Conservation (phyloP, 2,329 filamentous ascomycete genomes). For the Sporothrix euskadiensis region DNA sequence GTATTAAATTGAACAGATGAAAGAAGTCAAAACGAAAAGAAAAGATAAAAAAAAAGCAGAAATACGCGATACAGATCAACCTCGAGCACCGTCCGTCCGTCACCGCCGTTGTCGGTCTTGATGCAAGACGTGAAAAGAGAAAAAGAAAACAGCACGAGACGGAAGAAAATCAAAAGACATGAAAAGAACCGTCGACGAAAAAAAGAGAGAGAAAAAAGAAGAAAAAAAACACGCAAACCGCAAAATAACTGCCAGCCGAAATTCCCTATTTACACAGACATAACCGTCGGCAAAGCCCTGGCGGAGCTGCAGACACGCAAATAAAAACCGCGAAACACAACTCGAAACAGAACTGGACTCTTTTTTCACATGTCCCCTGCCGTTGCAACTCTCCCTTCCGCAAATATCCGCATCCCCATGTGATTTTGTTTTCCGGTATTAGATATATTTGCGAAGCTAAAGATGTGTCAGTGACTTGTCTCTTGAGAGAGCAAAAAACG, state of each 20-base stretch:
- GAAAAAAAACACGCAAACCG: not conserved
- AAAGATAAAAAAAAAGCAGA: not conserved
- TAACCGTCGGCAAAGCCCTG: conserved; percentile 4
- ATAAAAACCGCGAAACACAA: not conserved
- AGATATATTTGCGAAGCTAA: conserved; percentile 31
- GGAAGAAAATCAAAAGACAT: not conserved
- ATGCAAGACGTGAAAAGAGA: not conserved
- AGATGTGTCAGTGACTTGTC: not conserved
- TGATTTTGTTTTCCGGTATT: conserved; percentile 2
- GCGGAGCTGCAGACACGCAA: not conserved
- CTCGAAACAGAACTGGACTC: not conserved
- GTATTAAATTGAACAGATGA: not conserved
- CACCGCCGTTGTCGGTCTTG: not conserved
- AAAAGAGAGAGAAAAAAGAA: not conserved
- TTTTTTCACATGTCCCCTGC: not conserved
- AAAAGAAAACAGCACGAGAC: not conserved
- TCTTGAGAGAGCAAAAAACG: not conserved
- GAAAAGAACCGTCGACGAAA: not conserved
- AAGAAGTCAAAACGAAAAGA: not conserved
- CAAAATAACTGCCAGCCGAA: conserved; percentile 13
- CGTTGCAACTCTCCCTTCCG: not conserved
- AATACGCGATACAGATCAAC: not conserved
- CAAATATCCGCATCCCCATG: not conserved
- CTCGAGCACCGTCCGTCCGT: conserved; percentile 1
- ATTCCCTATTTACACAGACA: conserved; percentile 21